phyloP scores from a whole-genome alignment of 2,329 filamentous ascomycete genomes.

The Nothopassalora personata region DNA sequence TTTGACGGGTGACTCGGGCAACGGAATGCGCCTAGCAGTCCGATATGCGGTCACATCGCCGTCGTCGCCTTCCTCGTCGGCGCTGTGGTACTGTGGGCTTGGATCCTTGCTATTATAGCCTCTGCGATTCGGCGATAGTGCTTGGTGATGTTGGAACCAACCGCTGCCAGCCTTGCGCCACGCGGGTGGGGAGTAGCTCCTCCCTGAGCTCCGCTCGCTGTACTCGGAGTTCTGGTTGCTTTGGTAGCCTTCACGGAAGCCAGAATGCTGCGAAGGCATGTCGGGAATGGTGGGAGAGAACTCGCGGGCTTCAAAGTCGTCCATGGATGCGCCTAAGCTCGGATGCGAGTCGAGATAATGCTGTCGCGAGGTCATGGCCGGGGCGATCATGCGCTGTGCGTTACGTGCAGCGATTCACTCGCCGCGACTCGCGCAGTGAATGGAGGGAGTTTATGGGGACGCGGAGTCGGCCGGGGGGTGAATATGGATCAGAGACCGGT shows the following conservation, averaged over 20 bases:
- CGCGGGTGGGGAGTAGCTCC: constrained; percentile 62
- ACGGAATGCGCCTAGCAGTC: constrained; percentile 43
- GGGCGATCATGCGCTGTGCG: not conserved
- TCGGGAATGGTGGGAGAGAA: constrained; percentile 51
- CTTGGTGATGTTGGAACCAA: constrained; percentile 48
- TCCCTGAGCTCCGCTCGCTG: constrained; percentile 42
- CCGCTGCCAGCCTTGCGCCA: constrained; percentile 56
- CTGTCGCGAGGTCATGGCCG: constrained; percentile 18
- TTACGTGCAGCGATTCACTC: not conserved
- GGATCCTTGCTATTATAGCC: constrained; percentile 52
- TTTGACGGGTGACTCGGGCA: constrained; percentile 51
- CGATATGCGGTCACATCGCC: constrained; percentile 40
- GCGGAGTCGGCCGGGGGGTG: not conserved
- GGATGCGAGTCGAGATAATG: constrained; percentile 44
- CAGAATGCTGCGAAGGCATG: constrained; percentile 57
- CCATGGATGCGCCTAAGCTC: constrained; percentile 55
- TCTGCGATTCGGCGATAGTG: constrained; percentile 39
- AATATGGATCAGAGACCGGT: not conserved
- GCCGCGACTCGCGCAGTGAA: not conserved
- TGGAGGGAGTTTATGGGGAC: not conserved
- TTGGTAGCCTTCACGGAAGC: constrained; percentile 44
- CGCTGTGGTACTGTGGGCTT: constrained; percentile 55
- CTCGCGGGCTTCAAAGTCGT: constrained; percentile 56
- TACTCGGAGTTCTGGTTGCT: constrained; percentile 41
- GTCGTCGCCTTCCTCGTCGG: constrained; percentile 46